Percentiles rank a stretch among this genome's conserved stretches.
These are phyloP conservation scores for Escallonia rubra DNA, from an alignment of 129 eudicot genomes.

Conservation along the genomic window DNA sequence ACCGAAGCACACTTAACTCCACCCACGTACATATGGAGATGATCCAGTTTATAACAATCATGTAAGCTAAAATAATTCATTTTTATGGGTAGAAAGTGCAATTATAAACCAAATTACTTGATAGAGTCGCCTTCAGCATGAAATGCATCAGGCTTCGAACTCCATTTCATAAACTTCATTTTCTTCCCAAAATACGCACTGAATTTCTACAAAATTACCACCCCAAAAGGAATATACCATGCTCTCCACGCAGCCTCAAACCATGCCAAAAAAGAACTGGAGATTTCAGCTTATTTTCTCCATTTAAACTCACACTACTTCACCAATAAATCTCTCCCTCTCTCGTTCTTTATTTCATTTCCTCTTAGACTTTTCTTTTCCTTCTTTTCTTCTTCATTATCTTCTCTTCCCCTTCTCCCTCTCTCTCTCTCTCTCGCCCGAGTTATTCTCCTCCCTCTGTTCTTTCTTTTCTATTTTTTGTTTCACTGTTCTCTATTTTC, in stretches of 20 bases:
- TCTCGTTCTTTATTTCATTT: too few relatives aligned
- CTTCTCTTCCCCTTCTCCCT: too few relatives aligned
- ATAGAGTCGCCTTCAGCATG: constrained; percentile 48
- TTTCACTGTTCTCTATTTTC: too few relatives aligned
- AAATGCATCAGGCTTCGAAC: constrained; percentile 89
- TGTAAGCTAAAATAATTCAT: too few relatives aligned
- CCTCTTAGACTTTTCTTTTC: too few relatives aligned
- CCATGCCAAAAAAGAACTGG: background rate
- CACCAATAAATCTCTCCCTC: background rate
- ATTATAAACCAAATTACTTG: constrained; percentile 25
- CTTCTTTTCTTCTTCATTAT: too few relatives aligned
- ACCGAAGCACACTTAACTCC: too few relatives aligned
- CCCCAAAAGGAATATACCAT: background rate
- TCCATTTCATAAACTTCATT: constrained; percentile 93
- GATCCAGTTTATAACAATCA: too few relatives aligned
- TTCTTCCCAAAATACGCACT: background rate
- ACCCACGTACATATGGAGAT: too few relatives aligned
- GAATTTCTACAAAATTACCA: background rate
- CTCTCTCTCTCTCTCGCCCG: too few relatives aligned
- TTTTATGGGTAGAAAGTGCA: background rate
- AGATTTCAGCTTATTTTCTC: background rate
- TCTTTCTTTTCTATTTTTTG: too few relatives aligned
- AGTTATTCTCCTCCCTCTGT: too few relatives aligned
- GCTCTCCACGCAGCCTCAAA: background rate
- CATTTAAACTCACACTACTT: background rate